These are phyloP conservation scores for Funneliformis geosporum DNA, from an alignment of 192 early-diverging fungal species.

Conservation along the genomic window DNA sequence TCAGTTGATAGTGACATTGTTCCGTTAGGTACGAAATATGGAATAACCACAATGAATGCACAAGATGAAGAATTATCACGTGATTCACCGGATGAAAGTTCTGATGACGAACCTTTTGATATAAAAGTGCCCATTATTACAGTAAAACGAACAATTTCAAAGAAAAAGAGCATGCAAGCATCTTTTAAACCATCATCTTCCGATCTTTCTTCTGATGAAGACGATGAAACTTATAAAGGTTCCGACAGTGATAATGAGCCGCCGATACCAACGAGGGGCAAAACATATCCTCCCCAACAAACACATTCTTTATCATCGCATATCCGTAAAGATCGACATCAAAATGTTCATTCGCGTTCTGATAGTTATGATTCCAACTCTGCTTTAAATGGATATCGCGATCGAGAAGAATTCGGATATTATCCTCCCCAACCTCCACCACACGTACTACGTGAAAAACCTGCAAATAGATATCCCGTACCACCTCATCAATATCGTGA, in stretches of 20 bases:
- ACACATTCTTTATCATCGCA: background rate
- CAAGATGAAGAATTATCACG: background rate
- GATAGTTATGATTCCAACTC: background rate
- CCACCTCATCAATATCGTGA: constrained; percentile 18
- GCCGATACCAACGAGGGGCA: background rate
- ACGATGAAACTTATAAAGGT: background rate
- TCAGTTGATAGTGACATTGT: constrained; percentile 11
- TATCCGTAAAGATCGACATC: background rate
- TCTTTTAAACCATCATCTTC: constrained; percentile 1
- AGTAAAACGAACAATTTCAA: background rate
- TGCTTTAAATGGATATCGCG: constrained; percentile 14
- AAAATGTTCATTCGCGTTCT: background rate
- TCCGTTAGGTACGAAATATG: constrained; percentile 12
- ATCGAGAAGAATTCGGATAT: background rate
- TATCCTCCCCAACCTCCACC: background rate
- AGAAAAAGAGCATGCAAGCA: background rate
- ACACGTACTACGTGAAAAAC: constrained; percentile 2
- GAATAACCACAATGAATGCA: background rate
- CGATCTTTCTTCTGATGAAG: background rate
- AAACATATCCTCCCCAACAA: background rate
- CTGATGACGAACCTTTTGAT: background rate
- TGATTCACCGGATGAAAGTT: background rate
- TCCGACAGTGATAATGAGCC: constrained; percentile 15
- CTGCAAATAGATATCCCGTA: background rate
- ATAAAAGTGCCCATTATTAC: background rate